These are phyloP conservation scores for Tetrahymena borealis DNA, from an alignment of 73 alveolate species.

Conservation along the genomic window DNA sequence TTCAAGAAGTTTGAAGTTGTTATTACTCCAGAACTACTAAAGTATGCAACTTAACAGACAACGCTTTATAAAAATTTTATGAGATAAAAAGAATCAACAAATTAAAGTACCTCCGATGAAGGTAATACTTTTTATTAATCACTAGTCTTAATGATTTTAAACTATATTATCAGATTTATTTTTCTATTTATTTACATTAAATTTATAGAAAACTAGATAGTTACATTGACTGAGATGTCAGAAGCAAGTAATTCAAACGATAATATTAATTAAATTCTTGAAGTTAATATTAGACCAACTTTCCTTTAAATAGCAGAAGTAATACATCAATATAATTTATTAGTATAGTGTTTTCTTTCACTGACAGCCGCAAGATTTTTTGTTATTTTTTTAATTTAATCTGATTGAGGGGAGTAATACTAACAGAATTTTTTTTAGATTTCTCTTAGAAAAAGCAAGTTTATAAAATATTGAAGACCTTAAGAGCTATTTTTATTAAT, in stretches of 20 bases:
- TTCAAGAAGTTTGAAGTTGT: neutral
- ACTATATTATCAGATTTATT: neutral
- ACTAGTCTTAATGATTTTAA: no score
- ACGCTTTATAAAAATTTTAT: neutral
- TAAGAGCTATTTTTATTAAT: no score
- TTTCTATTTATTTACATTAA: neutral
- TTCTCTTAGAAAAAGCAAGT: no score
- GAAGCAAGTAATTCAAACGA: neutral
- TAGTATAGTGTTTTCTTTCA: no score
- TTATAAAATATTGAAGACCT: no score
- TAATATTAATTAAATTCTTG: neutral
- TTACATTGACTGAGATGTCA: neutral
- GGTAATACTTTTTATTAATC: neutral
- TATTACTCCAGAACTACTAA: neutral
- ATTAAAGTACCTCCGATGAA: neutral
- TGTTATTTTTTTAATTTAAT: no score
- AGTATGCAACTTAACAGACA: neutral
- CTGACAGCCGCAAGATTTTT: no score
- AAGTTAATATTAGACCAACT: neutral
- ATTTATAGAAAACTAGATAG: neutral
- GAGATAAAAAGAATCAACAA: neutral
- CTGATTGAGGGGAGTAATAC: no score
- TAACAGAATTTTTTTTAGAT: neutral
- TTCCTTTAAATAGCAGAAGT: neutral
- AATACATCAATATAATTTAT: no score